These are phyloP conservation scores for Oryza longistaminata DNA, from an alignment of 176 grass and related monocot species.

Conservation along the genomic window DNA sequence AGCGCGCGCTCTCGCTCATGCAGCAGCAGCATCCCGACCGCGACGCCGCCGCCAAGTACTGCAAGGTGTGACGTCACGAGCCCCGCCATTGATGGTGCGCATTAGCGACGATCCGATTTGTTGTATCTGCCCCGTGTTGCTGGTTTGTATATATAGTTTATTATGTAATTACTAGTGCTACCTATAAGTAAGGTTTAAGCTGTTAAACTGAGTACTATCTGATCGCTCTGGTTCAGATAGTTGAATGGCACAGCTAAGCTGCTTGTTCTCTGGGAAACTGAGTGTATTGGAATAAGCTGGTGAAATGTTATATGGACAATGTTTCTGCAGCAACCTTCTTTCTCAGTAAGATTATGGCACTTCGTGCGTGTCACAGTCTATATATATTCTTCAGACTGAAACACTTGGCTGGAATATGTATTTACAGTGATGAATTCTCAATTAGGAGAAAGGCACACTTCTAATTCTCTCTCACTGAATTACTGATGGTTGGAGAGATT, in stretches of 20 bases:
- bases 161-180: background rate
- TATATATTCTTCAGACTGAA: background rate
- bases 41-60: background rate
- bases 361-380: background rate
- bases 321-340: background rate
- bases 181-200: background rate
- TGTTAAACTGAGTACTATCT: background rate
- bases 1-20: slow-evolving; percentile 72
- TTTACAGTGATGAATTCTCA: background rate
- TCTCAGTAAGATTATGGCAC: background rate
- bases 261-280: background rate
- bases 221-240: slow-evolving; percentile 32
- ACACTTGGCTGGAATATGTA: background rate
- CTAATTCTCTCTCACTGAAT: background rate
- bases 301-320: background rate
- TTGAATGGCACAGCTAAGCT: background rate
- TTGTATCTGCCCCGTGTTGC: background rate
- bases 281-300: slow-evolving; percentile 23
- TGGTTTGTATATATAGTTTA: background rate
- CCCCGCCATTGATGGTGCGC: background rate
- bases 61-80: slow-evolving; percentile 34
- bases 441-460: background rate
- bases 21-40: slow-evolving; percentile 18
- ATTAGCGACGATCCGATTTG: background rate
- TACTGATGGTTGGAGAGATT: background rate